A percentile compares a stretch with the other conserved stretches of the same genome.
Conservation (phyloP, 441 rosid genomes). For the Erysimum pusillum region DNA sequence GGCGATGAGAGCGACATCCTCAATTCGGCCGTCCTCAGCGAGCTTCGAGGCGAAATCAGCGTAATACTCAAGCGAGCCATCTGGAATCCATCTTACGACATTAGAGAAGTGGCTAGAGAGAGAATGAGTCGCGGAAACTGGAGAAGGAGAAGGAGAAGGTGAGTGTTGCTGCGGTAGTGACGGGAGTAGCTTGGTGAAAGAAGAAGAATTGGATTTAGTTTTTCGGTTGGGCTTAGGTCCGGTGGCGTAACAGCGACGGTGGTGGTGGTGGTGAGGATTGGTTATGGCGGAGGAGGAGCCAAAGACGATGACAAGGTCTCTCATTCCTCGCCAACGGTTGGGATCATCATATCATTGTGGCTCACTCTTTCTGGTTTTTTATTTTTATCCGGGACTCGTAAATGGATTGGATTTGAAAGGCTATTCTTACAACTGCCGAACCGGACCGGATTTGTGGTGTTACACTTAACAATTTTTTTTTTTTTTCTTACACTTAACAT, state of each 20-base stretch:
- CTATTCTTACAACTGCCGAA: conserved; percentile 41
- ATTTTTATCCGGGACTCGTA: neutral
- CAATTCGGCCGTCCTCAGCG: conserved; percentile 74
- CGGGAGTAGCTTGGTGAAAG: conserved; percentile 47
- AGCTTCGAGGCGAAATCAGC: conserved; percentile 73
- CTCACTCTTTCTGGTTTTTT: conserved; percentile 31
- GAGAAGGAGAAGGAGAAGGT: conserved; percentile 45
- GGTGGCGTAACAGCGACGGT: conserved; percentile 45
- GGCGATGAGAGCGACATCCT: conserved; percentile 63
- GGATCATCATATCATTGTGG: conserved; percentile 34
- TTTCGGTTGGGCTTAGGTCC: conserved; percentile 41
- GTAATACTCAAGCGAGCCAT: conserved; percentile 52
- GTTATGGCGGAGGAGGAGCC: conserved; percentile 60
- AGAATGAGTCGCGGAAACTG: conserved; percentile 45
- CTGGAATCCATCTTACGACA: conserved; percentile 51
- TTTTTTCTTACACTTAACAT: too few relatives aligned
- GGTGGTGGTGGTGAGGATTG: conserved; percentile 49
- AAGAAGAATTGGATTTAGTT: conserved; percentile 40
- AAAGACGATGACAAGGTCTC: conserved; percentile 65
- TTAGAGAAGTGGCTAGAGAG: conserved; percentile 45
- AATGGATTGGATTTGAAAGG: conserved; percentile 78
- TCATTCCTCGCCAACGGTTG: conserved; percentile 58
- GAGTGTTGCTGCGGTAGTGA: conserved; percentile 45
- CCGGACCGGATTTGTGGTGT: conserved; percentile 35
- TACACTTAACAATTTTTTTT: too few relatives aligned